Evolutionary conservation across 2,329 filamentous ascomycete species (phyloP), one percentile per base, ranked within the genome.

Genomic region (Penicillium frequentans): DNA sequence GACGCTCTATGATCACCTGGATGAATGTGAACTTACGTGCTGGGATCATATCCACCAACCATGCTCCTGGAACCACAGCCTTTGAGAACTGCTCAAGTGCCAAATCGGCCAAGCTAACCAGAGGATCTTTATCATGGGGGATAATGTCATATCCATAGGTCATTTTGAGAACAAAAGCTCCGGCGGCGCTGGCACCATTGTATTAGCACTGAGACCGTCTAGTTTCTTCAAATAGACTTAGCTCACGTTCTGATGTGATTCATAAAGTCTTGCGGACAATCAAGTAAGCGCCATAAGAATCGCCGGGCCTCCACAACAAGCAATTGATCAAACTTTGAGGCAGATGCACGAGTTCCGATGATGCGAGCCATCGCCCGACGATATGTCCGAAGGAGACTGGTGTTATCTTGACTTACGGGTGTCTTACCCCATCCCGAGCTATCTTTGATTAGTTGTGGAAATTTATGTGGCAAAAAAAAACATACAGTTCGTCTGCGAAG

Each of bases 131-230:
- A 1, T 62, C 62, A 14, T 75, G 68, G 1, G 72, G 62, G 29
- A 78, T 75, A 23, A 75, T 69, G 0, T 68, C 79, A 58, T 83
- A 83, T 7, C 79, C 79, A 61, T 80, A 80, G 3, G 69, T 64
- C 14, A 78, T 72, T 42, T 78, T 76, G 11, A 81, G 58, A 23
- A 80, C 77, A 11, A 78, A 62, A 0, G 71, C 71, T 0, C 73
- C 77, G 0, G 75, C 72, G 37, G 74, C 68, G 13, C 73, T 78
- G 27, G 26, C 29, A 31, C 21, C 26, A 3, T 16, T 53, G 6
- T 37, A 13, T 31, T 43, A 42, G 37, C 19, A 42, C 44, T 37
- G 35, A 14, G 35, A 37, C 35, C 8, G n/a, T 37, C 35, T 1
- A 14, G 6, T 14, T 31, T 31, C 4, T 31, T 50, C 16, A n/a